These are phyloP conservation scores for Suillus clintonianus DNA, from an alignment of 768 basidiomycete genomes.

Conservation along the genomic window DNA sequence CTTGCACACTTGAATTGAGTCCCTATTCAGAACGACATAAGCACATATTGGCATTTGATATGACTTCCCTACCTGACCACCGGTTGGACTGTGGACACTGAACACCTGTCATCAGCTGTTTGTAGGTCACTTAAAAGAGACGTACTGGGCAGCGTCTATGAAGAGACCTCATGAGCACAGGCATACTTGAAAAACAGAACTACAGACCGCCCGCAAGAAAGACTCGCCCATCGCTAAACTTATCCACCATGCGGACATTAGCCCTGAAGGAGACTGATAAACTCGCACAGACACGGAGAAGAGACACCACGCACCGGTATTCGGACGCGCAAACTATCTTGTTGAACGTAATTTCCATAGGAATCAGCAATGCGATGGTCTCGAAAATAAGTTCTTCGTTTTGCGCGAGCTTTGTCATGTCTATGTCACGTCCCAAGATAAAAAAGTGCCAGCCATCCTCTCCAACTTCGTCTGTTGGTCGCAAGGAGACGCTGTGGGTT, in stretches of 20 bases:
- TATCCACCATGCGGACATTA: constrained; percentile 14
- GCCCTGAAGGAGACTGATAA: constrained; percentile 4
- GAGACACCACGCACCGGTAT: constrained; percentile 17
- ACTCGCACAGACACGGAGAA: background rate
- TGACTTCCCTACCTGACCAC: constrained; percentile 13
- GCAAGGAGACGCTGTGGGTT: constrained; percentile 31
- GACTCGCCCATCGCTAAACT: constrained; percentile 13
- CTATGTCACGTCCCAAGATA: constrained; percentile 24
- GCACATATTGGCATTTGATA: too few relatives aligned
- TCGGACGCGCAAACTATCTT: constrained; percentile 23
- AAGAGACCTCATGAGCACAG: background rate
- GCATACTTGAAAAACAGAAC: background rate
- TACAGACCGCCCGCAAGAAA: constrained; percentile 17
- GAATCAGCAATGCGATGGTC: constrained; percentile 18
- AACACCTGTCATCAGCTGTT: background rate
- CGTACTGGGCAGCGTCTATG: constrained; percentile 13
- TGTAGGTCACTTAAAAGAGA: background rate
- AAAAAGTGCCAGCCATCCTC: constrained; percentile 33
- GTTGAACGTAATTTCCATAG: constrained; percentile 27
- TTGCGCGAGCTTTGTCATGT: constrained; percentile 16
- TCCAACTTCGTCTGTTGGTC: constrained; percentile 32
- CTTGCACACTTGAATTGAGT: constrained; percentile 23
- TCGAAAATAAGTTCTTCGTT: constrained; percentile 20
- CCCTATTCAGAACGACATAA: constrained; percentile 16
- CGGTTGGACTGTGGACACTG: constrained; percentile 13